Evolutionary conservation across 2,329 filamentous ascomycete species (phyloP).

Genomic region (Sarocladium oryzae): DNA sequence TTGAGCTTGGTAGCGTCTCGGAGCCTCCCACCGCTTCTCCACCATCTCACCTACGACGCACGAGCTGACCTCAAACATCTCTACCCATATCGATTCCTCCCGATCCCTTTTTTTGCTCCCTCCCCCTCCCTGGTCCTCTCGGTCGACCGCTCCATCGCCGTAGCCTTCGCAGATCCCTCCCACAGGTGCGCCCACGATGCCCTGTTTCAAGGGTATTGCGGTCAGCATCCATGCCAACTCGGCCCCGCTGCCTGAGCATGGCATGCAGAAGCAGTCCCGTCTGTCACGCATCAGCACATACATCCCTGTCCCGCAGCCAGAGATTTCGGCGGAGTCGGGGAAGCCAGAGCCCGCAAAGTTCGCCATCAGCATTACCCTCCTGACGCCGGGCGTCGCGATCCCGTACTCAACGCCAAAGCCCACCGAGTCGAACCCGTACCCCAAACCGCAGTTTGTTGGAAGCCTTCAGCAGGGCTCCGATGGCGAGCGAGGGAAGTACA

Average conservation of each 20-base stretch:
- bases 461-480: constrained; percentile 50
- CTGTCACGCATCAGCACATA: constrained; percentile 92
- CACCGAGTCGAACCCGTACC: constrained; percentile 68
- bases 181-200: constrained; percentile 47
- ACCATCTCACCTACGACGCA: constrained; percentile 12
- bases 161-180: neutral
- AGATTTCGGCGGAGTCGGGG: constrained; percentile 53
- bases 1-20: constrained; percentile 7
- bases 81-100: neutral
- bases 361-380: constrained; percentile 93
- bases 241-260: constrained; percentile 82
- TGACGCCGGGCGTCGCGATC: constrained; percentile 81
- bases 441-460: constrained; percentile 75
- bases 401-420: constrained; percentile 88
- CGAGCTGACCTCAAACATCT: constrained; percentile 20
- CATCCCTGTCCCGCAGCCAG: constrained; percentile 88
- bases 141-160: neutral
- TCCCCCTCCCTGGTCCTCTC: neutral
- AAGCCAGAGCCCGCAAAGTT: constrained; percentile 93
- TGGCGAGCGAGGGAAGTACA: constrained; percentile 39
- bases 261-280: constrained; percentile 88
- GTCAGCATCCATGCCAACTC: constrained; percentile 86
- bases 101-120: neutral
- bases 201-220: constrained; percentile 98
- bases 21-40: constrained; percentile 8